Conservation (phyloP, 495 filamentous ascomycete species). For the Hyaloscypha bicolor region DNA sequence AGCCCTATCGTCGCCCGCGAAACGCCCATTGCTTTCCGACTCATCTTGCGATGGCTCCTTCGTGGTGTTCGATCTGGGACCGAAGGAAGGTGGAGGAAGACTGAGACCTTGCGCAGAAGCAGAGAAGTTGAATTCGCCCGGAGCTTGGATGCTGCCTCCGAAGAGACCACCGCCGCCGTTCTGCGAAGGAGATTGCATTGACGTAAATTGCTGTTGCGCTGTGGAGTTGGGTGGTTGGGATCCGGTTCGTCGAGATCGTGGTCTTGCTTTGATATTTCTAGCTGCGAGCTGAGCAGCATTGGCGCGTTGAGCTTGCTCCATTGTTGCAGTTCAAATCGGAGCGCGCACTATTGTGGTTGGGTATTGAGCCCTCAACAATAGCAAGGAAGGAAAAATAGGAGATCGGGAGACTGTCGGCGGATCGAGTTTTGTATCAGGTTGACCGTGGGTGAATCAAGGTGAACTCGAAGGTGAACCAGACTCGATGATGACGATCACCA, state of each 20-base stretch:
- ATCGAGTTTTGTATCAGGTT: neutral
- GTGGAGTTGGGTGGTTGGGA: neutral
- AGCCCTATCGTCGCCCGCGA: conserved; percentile 11
- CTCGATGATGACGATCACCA: conserved; percentile 7
- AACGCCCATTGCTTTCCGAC: conserved; percentile 10
- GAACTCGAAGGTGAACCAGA: neutral
- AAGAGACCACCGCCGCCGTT: conserved; percentile 24
- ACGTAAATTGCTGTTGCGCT: neutral
- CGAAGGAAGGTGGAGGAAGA: conserved; percentile 22
- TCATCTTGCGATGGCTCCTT: conserved; percentile 8
- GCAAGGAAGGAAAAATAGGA: neutral
- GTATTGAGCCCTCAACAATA: neutral
- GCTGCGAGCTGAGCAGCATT: conserved; percentile 33
- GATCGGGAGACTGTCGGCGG: neutral
- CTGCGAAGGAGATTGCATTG: conserved; percentile 4
- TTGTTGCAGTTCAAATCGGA: neutral
- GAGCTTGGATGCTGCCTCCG: conserved; percentile 26
- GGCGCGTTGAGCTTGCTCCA: conserved; percentile 29
- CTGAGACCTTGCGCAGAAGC: conserved; percentile 3
- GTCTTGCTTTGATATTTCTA: conserved; percentile 28
- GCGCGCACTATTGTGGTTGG: neutral
- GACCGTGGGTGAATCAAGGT: neutral
- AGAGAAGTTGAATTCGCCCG: conserved; percentile 22
- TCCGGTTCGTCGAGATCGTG: neutral
- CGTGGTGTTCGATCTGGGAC: conserved; percentile 10